Evolutionary conservation across 202 grass and related monocot genomes (phyloP).

Genomic region (Digitaria exilis): DNA sequence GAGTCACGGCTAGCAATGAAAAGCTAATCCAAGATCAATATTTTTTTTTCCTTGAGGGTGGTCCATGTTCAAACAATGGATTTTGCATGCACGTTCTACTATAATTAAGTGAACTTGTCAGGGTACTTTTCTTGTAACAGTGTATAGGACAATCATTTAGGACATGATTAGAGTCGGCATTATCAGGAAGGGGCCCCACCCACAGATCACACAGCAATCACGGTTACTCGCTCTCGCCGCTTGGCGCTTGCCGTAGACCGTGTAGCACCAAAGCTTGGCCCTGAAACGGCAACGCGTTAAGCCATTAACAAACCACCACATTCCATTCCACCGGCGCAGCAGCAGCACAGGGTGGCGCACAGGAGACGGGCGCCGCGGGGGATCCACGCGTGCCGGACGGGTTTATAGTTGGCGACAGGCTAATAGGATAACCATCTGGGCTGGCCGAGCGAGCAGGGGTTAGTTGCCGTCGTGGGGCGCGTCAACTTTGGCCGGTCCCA

Average conservation of each 20-base stretch:
- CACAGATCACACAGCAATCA: neutral
- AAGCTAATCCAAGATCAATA: neutral
- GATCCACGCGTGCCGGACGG: slow-evolving; percentile 17
- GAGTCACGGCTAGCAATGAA: neutral
- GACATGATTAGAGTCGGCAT: slow-evolving; percentile 3
- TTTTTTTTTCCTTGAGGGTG: neutral
- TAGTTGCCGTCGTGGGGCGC: slow-evolving; percentile 52
- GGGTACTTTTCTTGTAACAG: neutral
- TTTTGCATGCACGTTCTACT: neutral
- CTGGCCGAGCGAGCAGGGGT: slow-evolving; percentile 17
- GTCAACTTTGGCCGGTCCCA: slow-evolving; percentile 51
- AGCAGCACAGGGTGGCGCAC: slow-evolving; percentile 21
- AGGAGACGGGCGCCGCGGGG: neutral
- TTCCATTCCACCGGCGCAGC: neutral
- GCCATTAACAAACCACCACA: neutral
- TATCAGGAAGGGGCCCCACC: neutral
- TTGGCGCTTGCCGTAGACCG: no score
- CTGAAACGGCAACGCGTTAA: neutral
- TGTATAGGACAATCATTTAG: neutral
- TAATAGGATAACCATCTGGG: slow-evolving; percentile 41
- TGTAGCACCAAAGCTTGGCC: neutral
- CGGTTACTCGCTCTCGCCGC: no score
- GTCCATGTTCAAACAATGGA: neutral
- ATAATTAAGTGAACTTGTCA: neutral
- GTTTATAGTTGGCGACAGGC: slow-evolving; percentile 52